Conservation (phyloP, 768 basidiomycete genomes). For the Pulveroboletus sp. region DNA sequence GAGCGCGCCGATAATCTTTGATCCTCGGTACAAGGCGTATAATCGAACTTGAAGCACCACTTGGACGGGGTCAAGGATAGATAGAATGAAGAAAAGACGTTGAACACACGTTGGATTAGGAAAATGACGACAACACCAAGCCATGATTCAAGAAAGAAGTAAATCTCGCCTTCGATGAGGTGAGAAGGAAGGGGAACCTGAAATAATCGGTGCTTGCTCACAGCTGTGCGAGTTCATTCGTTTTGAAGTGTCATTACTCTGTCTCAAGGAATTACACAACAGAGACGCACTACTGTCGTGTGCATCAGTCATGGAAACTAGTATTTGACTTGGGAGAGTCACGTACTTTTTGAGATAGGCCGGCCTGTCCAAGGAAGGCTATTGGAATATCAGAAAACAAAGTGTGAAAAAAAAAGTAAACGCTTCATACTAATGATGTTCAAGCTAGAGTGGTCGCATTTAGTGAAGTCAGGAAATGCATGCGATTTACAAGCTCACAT, state of each 20-base stretch:
- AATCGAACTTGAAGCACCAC: slow-evolving; percentile 13
- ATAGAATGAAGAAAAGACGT: not conserved
- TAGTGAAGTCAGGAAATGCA: not conserved
- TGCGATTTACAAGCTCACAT: slow-evolving; percentile 9
- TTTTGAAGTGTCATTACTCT: not conserved
- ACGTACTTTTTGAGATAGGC: slow-evolving; percentile 6
- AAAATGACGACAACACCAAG: not conserved
- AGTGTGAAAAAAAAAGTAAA: not conserved
- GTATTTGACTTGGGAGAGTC: not conserved
- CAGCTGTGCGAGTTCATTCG: slow-evolving; percentile 5
- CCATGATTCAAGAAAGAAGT: slow-evolving; percentile 7
- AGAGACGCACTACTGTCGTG: slow-evolving; percentile 6
- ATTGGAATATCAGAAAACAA: not conserved
- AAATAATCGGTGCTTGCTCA: not conserved
- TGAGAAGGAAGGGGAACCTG: not conserved
- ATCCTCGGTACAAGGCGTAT: slow-evolving; percentile 8
- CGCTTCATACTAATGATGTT: slow-evolving; percentile 4
- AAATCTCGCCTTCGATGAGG: slow-evolving; percentile 5
- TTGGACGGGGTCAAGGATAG: not conserved
- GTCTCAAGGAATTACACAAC: not conserved
- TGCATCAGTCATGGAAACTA: not conserved
- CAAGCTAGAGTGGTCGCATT: slow-evolving; percentile 2
- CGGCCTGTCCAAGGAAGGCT: slow-evolving; percentile 12
- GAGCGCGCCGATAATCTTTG: slow-evolving; percentile 3
- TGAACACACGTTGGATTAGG: slow-evolving; percentile 2